Base-by-base conservation (phyloP, 2,329 filamentous ascomycete species). In the Hirsutella rhossiliensis region DNA sequence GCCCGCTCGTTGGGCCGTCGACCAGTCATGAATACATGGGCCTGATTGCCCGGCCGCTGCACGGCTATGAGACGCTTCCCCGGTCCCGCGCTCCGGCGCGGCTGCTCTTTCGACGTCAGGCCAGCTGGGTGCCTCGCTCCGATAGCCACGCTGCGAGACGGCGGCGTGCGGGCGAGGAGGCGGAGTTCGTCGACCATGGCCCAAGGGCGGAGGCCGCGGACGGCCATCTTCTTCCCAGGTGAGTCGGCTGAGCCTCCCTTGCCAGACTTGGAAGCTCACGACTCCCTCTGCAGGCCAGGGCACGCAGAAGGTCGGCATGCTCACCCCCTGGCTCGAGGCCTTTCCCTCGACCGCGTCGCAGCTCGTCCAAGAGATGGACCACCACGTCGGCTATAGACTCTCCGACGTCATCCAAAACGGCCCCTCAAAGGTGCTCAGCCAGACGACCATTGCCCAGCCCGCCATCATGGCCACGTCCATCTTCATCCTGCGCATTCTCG, bases 381-480 rank as follows among this genome's bases (percentile, higher is more conserved):
- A 79, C 37, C 76, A 78, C 23, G 74, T 94, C 55, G 76, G 82
- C 53, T 80, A 82, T 56, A 80, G 81, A 49, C 74, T 97, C 45
- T 88, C 86, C 34, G 71, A 73, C 23, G 73, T 90, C 47, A 95
- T 96, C 53, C 79, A 82, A 47, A 71, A 85, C 27, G 89, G 90
- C 0, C 85, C 90, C 2, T 86, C 84, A 53, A 79, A 78, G 45
- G 66, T 73, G 42, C 77, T 97, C 45, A 94, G 86, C 36, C 76
- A 78, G 45, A 96, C 90, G 5, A 78, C 84, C 51, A 89, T 94
- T 59, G 85, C 90, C 4, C 90, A 97, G 63, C 90, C 90, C 2
- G 89, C 90, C 54, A 95, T 96, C 62, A 94, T 97, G 87, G 87
- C 88, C 13, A 92, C 87, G 4, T 94, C 87, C 27, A 81, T 96